Percentiles rank a stretch among this genome's conserved stretches.
These are phyloP conservation scores for Strobilomyces echinocephalus DNA, from an alignment of 768 basidiomycete species.

Conservation along the genomic window DNA sequence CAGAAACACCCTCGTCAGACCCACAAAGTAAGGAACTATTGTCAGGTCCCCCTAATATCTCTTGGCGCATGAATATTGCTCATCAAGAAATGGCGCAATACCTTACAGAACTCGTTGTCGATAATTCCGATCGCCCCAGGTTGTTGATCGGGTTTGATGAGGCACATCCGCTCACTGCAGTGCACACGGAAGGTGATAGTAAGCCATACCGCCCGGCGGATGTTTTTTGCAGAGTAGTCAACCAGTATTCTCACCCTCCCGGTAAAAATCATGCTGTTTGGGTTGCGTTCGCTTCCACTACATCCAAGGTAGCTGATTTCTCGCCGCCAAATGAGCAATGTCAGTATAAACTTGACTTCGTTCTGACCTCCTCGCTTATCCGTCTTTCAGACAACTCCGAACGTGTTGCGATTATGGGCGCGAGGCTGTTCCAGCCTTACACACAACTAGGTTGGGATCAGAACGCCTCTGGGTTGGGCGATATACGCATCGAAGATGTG, in stretches of 20 bases:
- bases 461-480: background rate
- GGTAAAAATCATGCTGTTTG: slow-evolving; percentile 1
- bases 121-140: background rate
- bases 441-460: slow-evolving; percentile 20
- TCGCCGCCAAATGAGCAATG: slow-evolving; percentile 1
- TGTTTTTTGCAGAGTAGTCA: background rate
- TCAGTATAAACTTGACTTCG: background rate
- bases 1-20: background rate
- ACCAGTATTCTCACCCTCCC: slow-evolving; percentile 10
- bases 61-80: background rate
- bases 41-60: background rate
- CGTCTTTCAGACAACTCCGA: slow-evolving; percentile 9
- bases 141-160: slow-evolving; percentile 17
- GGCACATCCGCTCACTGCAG: slow-evolving; percentile 3
- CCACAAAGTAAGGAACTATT: background rate
- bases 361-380: background rate
- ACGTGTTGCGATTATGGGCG: background rate
- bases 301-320: slow-evolving; percentile 8
- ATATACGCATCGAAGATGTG: background rate
- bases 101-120: background rate
- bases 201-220: background rate
- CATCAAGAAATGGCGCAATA: background rate
- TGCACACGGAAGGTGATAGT: too few relatives aligned
- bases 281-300: slow-evolving; percentile 16
- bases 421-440: slow-evolving; percentile 4